Evolutionary conservation across 2,329 filamentous ascomycete genomes (phyloP), one percentile per base, ranked within the genome.

Genomic region (Colletotrichum sp.): DNA sequence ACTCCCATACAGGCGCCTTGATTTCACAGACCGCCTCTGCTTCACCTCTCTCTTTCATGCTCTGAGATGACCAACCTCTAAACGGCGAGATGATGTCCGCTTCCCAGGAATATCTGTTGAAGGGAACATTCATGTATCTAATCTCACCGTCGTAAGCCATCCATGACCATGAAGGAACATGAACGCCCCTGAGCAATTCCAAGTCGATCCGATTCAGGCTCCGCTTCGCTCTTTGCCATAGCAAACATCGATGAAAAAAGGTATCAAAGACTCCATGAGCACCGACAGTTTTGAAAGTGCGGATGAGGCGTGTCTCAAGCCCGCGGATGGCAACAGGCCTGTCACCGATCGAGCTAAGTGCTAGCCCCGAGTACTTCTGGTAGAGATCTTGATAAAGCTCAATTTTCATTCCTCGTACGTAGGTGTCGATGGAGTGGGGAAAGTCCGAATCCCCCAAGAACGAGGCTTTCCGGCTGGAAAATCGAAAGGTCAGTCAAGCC

Each of bases 141-240:
- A 85, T 84, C 0, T 65, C 78, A 5, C 83, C 83, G 3, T 79
- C 24, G 32, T 84, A 83, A 1, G 80, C 81, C 81, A 84, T 85
- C 83, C 83, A 85, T 0, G 83, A 85, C 84, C 84, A 85, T 0
- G 79, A 75, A 4, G 83, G 83, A 1, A 81, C 78, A 28, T 16
- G 2, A 21, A 12, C 28, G 9, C 34, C 39, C 8, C 39, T n/a
- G 18, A 43, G 18, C 16, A 43, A 15, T 5, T 43, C 3, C 6
- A 16, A 24, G 5, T 32, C 15, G 12, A 72, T 72, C 7, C 16
- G 12, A 7, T 6, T 9, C 5, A 72, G 26, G 5, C 13, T 8
- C 9, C 2, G 52, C 2, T 7, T 7, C 2, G 55, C 6, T 36
- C 59, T 24, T n/a, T 30, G 59, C 72, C 72, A 74, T 10, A 74